These are phyloP conservation scores for Aspergillus fischeri DNA, from an alignment of 2,329 filamentous ascomycete genomes.

Conservation along the genomic window DNA sequence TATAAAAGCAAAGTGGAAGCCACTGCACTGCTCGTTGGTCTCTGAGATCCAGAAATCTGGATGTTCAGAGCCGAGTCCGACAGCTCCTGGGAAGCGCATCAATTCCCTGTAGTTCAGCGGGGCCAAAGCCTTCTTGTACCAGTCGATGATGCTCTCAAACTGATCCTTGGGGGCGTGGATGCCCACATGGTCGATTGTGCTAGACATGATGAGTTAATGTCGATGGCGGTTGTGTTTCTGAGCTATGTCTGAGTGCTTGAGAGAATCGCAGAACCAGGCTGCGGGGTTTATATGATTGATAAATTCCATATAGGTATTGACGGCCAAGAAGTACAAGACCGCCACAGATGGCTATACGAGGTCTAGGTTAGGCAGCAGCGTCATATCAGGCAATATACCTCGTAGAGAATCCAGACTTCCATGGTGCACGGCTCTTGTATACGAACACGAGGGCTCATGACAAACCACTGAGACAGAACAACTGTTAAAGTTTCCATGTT, in stretches of 20 bases:
- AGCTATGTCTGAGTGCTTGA: not conserved
- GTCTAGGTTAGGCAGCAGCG: not conserved
- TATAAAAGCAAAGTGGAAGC: constrained; percentile 24
- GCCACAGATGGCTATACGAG: not conserved
- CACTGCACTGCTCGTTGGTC: constrained; percentile 5
- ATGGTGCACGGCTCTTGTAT: too few species aligned
- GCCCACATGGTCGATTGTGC: constrained; percentile 24
- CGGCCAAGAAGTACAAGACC: not conserved
- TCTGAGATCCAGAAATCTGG: constrained; percentile 29
- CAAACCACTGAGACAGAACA: too few species aligned
- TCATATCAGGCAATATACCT: not conserved
- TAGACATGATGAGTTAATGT: not conserved
- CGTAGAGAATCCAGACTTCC: not conserved
- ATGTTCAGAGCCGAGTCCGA: constrained; percentile 25
- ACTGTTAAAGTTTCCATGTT: too few species aligned
- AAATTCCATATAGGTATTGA: not conserved
- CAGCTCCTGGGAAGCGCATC: constrained; percentile 22
- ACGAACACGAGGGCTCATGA: too few species aligned
- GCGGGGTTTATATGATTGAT: not conserved
- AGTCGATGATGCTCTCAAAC: constrained; percentile 25
- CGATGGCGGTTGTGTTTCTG: too few species aligned
- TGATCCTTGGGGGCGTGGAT: constrained; percentile 22
- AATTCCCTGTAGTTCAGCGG: constrained; percentile 28
- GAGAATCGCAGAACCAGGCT: not conserved
- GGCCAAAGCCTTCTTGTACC: constrained; percentile 25